Evolutionary conservation across 345 rosid species (phyloP).

Genomic region (Salix brachista): DNA sequence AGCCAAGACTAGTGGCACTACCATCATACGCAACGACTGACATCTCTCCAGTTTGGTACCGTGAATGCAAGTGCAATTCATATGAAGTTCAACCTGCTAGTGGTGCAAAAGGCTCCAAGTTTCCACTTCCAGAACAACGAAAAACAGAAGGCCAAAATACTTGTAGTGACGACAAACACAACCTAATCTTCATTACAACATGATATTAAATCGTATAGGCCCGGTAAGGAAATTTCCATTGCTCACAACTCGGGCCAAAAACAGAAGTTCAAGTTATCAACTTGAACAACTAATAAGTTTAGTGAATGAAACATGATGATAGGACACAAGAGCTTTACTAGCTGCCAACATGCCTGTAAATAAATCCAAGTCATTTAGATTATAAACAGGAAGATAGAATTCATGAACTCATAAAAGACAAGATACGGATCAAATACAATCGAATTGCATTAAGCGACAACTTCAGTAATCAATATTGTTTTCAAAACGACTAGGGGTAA

Average conservation of each 20-base stretch:
- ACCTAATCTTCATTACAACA: neutral
- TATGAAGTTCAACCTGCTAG: neutral
- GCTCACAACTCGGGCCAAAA: neutral
- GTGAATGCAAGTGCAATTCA: neutral
- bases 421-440: neutral
- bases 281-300: neutral
- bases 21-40: neutral
- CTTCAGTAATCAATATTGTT: neutral
- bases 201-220: neutral
- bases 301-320: neutral
- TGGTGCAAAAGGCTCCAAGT: neutral
- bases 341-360: neutral
- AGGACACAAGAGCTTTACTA: neutral
- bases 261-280: neutral
- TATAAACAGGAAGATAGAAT: neutral
- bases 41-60: neutral
- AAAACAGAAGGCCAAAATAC: neutral
- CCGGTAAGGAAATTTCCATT: neutral
- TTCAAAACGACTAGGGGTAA: neutral
- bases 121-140: neutral
- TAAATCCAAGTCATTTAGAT: neutral
- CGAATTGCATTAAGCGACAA: neutral
- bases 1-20: neutral
- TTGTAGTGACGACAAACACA: neutral
- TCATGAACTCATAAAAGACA: neutral